Evolutionary conservation across 1,139 yeast genomes (phyloP).

Genomic region (Debaryomyces sp.): DNA sequence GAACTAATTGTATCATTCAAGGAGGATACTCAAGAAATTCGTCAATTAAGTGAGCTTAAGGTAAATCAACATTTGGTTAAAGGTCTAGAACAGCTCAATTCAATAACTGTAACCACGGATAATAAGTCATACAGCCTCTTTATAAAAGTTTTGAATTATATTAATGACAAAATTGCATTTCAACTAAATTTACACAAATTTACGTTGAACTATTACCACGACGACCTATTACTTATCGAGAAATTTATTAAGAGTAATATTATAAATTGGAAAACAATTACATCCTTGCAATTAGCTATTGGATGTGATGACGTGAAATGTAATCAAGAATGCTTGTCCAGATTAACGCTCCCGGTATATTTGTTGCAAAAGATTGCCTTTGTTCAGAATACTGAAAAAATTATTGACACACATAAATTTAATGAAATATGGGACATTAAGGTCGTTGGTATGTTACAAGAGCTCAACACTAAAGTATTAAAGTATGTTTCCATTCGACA

Average conservation of each 20-base stretch:
- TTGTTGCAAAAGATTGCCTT: conserved; percentile 34
- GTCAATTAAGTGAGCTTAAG: background rate
- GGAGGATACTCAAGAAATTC: background rate
- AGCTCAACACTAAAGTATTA: conserved; percentile 26
- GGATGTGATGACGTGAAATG: conserved; percentile 46
- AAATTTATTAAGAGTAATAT: conserved; percentile 6
- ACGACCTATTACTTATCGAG: background rate
- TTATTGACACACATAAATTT: conserved; percentile 42
- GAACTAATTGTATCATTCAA: conserved; percentile 11
- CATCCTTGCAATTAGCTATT: conserved; percentile 27
- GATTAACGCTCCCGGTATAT: conserved; percentile 28
- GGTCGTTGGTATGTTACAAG: conserved; percentile 45
- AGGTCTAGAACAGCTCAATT: background rate
- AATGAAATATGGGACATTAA: conserved; percentile 61
- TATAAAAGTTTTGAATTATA: conserved; percentile 9
- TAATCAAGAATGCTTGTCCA: conserved; percentile 41
- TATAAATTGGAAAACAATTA: conserved; percentile 21
- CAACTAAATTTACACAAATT: conserved; percentile 6
- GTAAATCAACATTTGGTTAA: background rate
- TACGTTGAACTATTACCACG: conserved; percentile 8
- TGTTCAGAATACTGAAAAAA: conserved; percentile 33
- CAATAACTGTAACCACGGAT: background rate
- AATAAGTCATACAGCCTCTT: background rate
- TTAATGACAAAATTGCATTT: background rate
- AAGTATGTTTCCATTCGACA: conserved; percentile 51